Base-by-base conservation (phyloP, 495 filamentous ascomycete species). In the Tuber aestivum region DNA sequence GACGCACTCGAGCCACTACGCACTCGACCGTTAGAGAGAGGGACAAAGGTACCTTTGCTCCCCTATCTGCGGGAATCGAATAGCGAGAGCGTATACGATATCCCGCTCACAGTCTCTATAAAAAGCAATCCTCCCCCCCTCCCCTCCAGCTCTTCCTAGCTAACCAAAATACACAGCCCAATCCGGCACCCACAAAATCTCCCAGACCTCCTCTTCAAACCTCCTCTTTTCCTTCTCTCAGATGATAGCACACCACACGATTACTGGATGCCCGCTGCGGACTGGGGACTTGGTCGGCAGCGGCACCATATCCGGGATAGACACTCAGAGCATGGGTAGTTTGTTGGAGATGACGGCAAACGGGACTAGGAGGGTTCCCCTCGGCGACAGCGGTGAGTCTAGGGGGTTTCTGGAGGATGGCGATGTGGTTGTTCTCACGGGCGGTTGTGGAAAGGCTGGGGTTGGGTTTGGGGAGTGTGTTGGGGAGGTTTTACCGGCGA, bases 221-320 rank as follows among this genome's bases (percentile, higher is more conserved):
- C 88, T 97, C 41, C 88, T 98, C 35, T 98, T 90, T 87, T 97
- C 93, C 0, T 98, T 97, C 85, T 89, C 92, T 21, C 95, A 98
- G 85, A 97, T 98, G 93, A 86, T 98, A 50, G 91, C 95, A 0
- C 95, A 98, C 82, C 95, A 98, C 83, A 91, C 92, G 9, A 87
- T 95, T 69, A 92, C 91, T 2, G 95, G 95, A 37, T 98, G 95
- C 83, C 90, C 91, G 23, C 83, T 98, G 86, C 88, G 89, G 61
- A 87, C 91, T 0, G 95, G 95, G 48, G 95, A 98, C 79, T 84
- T 98, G 71, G 83, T 98, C 2, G 95, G 94, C 32, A 94, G 92
- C 6, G 95, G 95, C 3, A 98, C 95, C 1, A 97, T 98, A 79
- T 93, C 91, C 71, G 94, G 94, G 32, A 89, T 87, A 21, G 89